phyloP scores from a whole-genome alignment of 2,329 filamentous ascomycete species.

The Lecanosticta acicola region DNA sequence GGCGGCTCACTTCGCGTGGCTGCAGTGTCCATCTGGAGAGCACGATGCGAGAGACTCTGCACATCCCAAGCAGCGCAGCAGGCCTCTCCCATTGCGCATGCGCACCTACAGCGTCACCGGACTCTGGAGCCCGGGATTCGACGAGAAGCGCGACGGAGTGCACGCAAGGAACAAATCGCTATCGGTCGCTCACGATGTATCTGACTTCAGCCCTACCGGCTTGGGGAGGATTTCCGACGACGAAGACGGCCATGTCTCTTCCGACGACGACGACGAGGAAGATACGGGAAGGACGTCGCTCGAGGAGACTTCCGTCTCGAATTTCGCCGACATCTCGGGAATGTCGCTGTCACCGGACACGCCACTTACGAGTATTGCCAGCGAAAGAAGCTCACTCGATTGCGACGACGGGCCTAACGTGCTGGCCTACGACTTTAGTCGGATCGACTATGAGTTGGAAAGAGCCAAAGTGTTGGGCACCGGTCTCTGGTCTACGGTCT shows the following conservation, averaged over 20 bases:
- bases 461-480: conserved; percentile 30
- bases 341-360: conserved; percentile 12
- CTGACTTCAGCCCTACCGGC: conserved; percentile 10
- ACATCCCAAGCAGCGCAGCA: conserved; percentile 10
- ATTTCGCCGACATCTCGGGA: conserved; percentile 12
- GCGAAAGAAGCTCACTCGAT: conserved; percentile 19
- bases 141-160: conserved; percentile 10
- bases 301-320: conserved; percentile 6
- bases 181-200: conserved; percentile 9
- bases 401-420: conserved; percentile 10
- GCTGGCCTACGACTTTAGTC: conserved; percentile 23
- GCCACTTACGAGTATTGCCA: conserved; percentile 15
- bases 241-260: conserved; percentile 50
- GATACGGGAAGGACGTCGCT: conserved; percentile 12
- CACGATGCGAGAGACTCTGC: not conserved
- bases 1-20: conserved; percentile 8
- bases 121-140: conserved; percentile 11
- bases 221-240: conserved; percentile 51
- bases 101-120: conserved; percentile 17
- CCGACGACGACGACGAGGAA: conserved; percentile 34
- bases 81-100: conserved; percentile 17
- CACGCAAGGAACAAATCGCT: conserved; percentile 16
- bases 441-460: conserved; percentile 31
- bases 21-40: conserved; percentile 6
- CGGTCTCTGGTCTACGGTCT: conserved; percentile 35